Evolutionary conservation across 176 grass and related monocot genomes (phyloP), one percentile per base, ranked within the genome.

Genomic region (Musa schizocarpa): DNA sequence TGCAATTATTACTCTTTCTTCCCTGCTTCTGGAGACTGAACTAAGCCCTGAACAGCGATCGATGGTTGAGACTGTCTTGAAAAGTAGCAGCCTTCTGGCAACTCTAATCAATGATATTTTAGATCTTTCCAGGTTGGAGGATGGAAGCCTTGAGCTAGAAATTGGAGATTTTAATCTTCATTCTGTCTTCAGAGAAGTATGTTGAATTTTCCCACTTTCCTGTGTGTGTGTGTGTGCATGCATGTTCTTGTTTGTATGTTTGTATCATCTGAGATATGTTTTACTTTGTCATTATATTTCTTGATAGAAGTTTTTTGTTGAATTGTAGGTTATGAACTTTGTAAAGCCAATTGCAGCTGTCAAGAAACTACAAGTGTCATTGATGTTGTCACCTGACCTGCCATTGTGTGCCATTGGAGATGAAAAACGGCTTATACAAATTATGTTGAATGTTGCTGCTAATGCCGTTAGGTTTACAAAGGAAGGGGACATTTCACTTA

Each of bases 11-110:
- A 88, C 88, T 29, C 88, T 96, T 52, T 91, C 92, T 1, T 91
- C 88, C 57, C 76, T 96, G 73, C 83, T 96, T 80, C 74, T 96
- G 72, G 92, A 96, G 86, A 91, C 92, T 14, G 86, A 96, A 67
- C 82, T 96, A 61, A 88, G 83, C 50, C 83, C 92, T 68, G 92
- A 96, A 51, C 92, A 96, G 65, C 82, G 92, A 52, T 63, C 91
- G 50, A 96, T 96, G 88, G 86, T 96, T 8, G 92, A 96, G 80
- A 91, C 84, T 5, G 81, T 96, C 13, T 76, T 96, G 61, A 96
- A 91, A 77, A 96, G 92, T 71, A 91, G 92, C 78, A 96, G 91
- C 50, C 88, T 96, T 58, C 69, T 96, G 65, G 88, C 92, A 86
- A 91, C 92, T 68, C 86, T 96, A 88, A 96, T 88, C 89, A 43